Conservation (phyloP, 306 rosid species). For the Alnus rubra region DNA sequence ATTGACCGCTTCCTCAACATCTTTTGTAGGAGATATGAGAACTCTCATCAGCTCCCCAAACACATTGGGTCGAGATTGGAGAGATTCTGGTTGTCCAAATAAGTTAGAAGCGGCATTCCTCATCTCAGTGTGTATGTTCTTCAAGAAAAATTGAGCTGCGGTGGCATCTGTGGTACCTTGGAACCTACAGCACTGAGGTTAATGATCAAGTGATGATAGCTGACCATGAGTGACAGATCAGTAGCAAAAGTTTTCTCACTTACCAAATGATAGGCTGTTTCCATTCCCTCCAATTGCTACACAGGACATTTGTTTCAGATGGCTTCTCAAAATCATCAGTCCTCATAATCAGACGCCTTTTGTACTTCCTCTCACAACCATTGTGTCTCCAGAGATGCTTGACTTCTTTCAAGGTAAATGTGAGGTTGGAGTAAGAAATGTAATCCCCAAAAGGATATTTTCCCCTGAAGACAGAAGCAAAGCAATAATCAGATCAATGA, state of each 20-base stretch:
- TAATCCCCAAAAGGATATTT: conserved; percentile 86
- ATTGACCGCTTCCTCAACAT: conserved; percentile 74
- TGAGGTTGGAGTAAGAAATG: conserved; percentile 68
- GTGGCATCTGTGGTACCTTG: conserved; percentile 91
- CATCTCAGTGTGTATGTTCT: conserved; percentile 81
- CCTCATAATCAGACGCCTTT: conserved; percentile 74
- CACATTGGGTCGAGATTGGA: conserved; percentile 74
- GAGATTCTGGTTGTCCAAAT: conserved; percentile 70
- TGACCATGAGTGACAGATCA: conserved; percentile 13
- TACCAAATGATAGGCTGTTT: conserved; percentile 94
- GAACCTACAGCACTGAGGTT: conserved; percentile 63
- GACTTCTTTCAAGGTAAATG: conserved; percentile 87
- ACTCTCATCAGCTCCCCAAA: conserved; percentile 94
- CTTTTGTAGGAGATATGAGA: conserved; percentile 82
- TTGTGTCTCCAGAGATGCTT: conserved; percentile 93
- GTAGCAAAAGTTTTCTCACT: conserved; percentile 17
- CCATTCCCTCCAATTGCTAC: conserved; percentile 94
- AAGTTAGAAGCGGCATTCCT: conserved; percentile 70
- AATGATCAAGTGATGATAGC: conserved; percentile 33
- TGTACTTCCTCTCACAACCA: conserved; percentile 62
- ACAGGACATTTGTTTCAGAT: conserved; percentile 71
- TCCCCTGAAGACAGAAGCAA: conserved; percentile 59
- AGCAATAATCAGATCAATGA: conserved; percentile 30
- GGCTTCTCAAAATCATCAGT: conserved; percentile 96
- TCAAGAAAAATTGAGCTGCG: conserved; percentile 90